A percentile compares a stretch with the other conserved stretches of the same genome.
phyloP scores from a whole-genome alignment of 164 flowering plant genomes.

The Kingdonia uniflora region DNA sequence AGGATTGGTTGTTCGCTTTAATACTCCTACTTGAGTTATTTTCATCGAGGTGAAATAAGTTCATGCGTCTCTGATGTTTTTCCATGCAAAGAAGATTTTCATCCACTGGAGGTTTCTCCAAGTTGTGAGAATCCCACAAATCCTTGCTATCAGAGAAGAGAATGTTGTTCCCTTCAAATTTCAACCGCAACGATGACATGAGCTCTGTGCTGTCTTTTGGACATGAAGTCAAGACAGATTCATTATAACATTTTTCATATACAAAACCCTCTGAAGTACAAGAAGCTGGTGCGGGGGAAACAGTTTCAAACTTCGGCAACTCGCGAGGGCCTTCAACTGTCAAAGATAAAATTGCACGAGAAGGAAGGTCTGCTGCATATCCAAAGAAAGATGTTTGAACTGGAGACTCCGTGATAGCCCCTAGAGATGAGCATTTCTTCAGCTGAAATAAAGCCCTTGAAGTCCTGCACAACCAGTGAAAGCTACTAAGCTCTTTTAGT shows the following conservation, averaged over 20 bases:
- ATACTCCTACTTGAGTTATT: conserved; percentile 13
- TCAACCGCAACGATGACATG: conserved; percentile 13
- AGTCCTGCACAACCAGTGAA: conserved; percentile 27
- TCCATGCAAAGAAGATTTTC: conserved; percentile 51
- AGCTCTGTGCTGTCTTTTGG: conserved; percentile 9
- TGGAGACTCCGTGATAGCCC: no score
- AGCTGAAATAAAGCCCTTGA: conserved; percentile 18
- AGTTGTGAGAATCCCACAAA: conserved; percentile 46
- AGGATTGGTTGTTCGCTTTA: conserved; percentile 16
- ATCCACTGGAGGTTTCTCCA: conserved; percentile 46
- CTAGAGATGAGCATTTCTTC: conserved; percentile 33
- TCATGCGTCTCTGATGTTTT: conserved; percentile 43
- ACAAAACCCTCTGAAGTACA: conserved; percentile 5
- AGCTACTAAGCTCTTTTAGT: conserved; percentile 3
- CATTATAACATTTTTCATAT: conserved; percentile 13
- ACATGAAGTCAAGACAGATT: conserved; percentile 11
- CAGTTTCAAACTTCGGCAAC: conserved; percentile 12
- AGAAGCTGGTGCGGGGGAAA: conserved; percentile 15
- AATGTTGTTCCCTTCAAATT: conserved; percentile 15
- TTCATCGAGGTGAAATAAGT: conserved; percentile 31
- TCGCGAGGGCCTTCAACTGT: conserved; percentile 64
- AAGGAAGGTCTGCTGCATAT: conserved; percentile 32
- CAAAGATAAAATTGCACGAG: conserved; percentile 48
- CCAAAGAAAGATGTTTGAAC: conserved; percentile 17
- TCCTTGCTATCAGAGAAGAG: conserved; percentile 17